Evolutionary conservation across 2,329 filamentous ascomycete species (phyloP).

Genomic region (Aspergillus fischeri): DNA sequence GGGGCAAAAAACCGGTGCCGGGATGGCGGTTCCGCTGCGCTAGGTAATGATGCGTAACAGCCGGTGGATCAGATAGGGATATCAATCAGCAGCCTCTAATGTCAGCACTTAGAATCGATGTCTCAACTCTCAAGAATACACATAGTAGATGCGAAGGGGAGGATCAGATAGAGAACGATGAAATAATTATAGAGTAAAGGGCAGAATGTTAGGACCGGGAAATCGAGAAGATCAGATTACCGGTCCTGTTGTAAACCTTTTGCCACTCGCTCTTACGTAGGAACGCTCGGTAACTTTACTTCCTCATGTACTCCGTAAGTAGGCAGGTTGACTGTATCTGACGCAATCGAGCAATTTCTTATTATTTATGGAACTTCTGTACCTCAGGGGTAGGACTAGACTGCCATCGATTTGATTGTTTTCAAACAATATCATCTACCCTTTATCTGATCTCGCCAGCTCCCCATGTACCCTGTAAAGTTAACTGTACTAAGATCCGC

Average conservation of each 20-base stretch:
- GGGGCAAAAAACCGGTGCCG: slow-evolving; percentile 18
- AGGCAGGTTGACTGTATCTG: neutral
- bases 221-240: neutral
- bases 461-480: neutral
- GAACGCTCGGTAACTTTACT: slow-evolving; percentile 14
- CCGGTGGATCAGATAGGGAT: neutral
- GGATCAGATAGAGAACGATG: neutral
- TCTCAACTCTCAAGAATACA: neutral
- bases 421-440: neutral
- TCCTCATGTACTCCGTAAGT: neutral
- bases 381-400: too few species aligned
- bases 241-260: neutral
- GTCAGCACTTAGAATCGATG: neutral
- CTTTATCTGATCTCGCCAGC: neutral
- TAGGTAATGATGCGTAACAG: slow-evolving; percentile 12
- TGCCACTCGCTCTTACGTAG: slow-evolving; percentile 4
- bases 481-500: neutral
- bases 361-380: neutral
- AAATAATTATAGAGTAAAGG: neutral
- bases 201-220: neutral
- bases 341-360: neutral
- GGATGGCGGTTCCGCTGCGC: slow-evolving; percentile 18
- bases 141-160: neutral
- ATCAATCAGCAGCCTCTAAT: slow-evolving; percentile 1
- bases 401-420: too few species aligned